These are phyloP conservation scores for Syzygium aromaticum DNA, from an alignment of 345 rosid species.

Conservation along the genomic window DNA sequence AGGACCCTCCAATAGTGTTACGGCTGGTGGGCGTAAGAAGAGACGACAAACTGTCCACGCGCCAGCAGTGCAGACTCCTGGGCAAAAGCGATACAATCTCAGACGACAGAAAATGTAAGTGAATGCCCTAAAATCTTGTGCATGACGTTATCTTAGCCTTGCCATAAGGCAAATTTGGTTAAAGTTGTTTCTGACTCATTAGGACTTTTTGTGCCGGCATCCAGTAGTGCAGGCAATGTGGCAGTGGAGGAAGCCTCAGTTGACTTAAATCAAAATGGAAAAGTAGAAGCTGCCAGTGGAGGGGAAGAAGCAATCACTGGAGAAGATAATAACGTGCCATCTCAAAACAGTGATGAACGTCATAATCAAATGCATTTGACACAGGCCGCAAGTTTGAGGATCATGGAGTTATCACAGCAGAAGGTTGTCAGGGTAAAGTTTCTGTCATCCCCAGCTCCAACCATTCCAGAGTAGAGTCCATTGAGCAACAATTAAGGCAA, in stretches of 20 bases:
- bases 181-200: neutral
- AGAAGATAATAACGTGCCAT: conserved; percentile 13
- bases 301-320: conserved; percentile 14
- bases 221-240: conserved; percentile 34
- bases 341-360: conserved; percentile 16
- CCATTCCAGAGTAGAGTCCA: neutral
- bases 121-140: neutral
- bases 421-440: conserved; percentile 31
- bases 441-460: neutral
- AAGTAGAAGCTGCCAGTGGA: conserved; percentile 12
- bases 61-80: conserved; percentile 33
- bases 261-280: conserved; percentile 19
- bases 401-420: conserved; percentile 24
- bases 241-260: conserved; percentile 33
- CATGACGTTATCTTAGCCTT: neutral
- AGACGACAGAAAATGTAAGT: conserved; percentile 68
- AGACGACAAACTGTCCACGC: conserved; percentile 34
- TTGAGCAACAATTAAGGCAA: neutral
- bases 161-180: neutral
- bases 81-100: conserved; percentile 69
- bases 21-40: conserved; percentile 57
- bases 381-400: conserved; percentile 25
- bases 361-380: conserved; percentile 22
- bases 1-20: conserved; percentile 51
- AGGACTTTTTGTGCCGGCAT: neutral